Base-by-base conservation (phyloP, 1,284 basidiomycete genomes). In the Agroathelia rolfsii region DNA sequence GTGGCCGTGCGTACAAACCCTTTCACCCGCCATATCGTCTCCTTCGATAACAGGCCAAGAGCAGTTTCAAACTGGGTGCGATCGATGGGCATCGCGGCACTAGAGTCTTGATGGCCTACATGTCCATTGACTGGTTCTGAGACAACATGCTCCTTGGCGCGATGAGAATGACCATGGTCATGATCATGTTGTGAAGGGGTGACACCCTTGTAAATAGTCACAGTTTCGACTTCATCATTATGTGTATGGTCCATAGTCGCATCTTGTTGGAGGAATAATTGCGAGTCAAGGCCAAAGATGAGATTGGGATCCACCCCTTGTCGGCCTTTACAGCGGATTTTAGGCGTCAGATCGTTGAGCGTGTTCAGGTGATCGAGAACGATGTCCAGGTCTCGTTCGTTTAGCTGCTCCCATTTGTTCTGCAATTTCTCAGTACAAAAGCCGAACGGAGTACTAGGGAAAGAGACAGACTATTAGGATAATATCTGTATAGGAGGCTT, bases 401-500 rank as follows among this genome's bases (percentile, higher is more conserved):
- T 68, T 26, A 85, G 65, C 37, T 81, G 71, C 44, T 92, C 85
- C 76, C 81, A 88, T 65, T 94, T 93, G 48, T 88, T 89, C 73
- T 87, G 47, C 10, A 32, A 12, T 21, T 8, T 16, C 12, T 16
- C 16, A 18, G 13, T 6, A 18, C 10, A 20, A 16, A 19, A 20
- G 15, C 14, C 3, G 1, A 43, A 17, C 32, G 38, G 24, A 41
- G 21, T 15, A 24, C 14, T 27, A 10, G 15, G 14, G 32, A 13
- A 23, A 39, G 27, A n/a, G 2, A 58, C 81, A 38, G 39, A 85
- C 84, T 35, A 94, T 72, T 17, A 93, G 62, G 34, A 93, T 76
- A 27, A 90, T 66, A 49, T 94, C 89, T 3, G 87, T 89, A 51
- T 92, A 94, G 48, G 81, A 81, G n/a, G 89, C 85, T 60, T 92